A percentile compares a stretch with the other conserved stretches of the same genome.
phyloP scores from a whole-genome alignment of 1,139 yeast genomes.

The Saccharomyces hybrid region DNA sequence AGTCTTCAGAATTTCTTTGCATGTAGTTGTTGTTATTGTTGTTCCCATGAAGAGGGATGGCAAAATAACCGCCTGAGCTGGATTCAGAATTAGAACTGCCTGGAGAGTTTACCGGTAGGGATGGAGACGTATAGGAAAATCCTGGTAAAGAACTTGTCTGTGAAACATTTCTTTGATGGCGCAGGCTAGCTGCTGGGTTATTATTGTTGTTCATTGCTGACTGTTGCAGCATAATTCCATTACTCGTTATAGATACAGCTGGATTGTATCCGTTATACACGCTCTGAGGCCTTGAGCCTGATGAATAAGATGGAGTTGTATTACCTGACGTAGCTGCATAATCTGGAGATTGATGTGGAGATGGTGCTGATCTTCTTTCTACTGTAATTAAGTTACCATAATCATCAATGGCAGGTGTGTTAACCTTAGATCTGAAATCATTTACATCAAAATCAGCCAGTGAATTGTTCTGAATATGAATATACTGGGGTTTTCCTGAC shows the following conservation, averaged over 20 bases:
- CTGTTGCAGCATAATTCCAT: conserved; percentile 13
- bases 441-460: conserved; percentile 7
- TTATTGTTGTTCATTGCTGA: conserved; percentile 8
- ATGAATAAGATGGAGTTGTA: conserved; percentile 3
- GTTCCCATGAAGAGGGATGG: conserved; percentile 20
- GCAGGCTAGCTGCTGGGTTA: conserved; percentile 4
- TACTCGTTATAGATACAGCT: conserved; percentile 10
- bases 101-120: conserved; percentile 19
- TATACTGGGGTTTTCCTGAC: conserved; percentile 22
- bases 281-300: conserved; percentile 7
- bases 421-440: conserved; percentile 19
- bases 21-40: conserved; percentile 7
- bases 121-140: conserved; percentile 4
- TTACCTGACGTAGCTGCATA: conserved; percentile 1
- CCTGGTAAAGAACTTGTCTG: background rate
- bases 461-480: conserved; percentile 19
- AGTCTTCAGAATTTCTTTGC: conserved; percentile 13
- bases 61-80: conserved; percentile 32
- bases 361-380: conserved; percentile 12
- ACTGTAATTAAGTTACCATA: conserved; percentile 32
- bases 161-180: conserved; percentile 3
- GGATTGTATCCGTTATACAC: background rate
- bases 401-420: conserved; percentile 33
- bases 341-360: conserved; percentile 7
- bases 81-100: conserved; percentile 23